Conservation (phyloP, 768 basidiomycete species). For the Hydnomerulius pinastri region DNA sequence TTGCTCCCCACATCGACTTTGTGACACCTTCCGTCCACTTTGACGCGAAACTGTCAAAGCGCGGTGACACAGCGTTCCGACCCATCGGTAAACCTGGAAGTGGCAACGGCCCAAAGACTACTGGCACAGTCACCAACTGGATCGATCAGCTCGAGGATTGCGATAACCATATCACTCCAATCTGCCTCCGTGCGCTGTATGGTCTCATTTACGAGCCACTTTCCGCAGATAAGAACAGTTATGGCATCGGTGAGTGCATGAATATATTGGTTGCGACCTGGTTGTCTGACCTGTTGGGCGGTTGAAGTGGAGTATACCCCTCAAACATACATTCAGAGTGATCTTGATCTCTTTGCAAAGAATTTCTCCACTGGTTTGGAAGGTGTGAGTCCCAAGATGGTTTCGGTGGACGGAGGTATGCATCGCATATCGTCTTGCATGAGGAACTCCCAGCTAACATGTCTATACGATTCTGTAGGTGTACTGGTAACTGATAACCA, state of each 20-base stretch:
- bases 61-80: slow-evolving; percentile 1
- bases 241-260: slow-evolving; percentile 46
- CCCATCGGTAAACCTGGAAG: slow-evolving; percentile 14
- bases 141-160: slow-evolving; percentile 29
- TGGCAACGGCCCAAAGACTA: slow-evolving; percentile 17
- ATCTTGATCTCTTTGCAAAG: slow-evolving; percentile 48
- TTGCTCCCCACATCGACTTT: slow-evolving; percentile 42
- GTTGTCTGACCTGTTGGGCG: slow-evolving; percentile 23
- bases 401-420: slow-evolving; percentile 47
- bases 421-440: neutral
- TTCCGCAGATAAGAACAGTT: slow-evolving; percentile 47
- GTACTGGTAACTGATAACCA: slow-evolving; percentile 44
- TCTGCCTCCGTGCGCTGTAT: slow-evolving; percentile 60
- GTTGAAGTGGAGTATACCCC: slow-evolving; percentile 53
- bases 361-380: slow-evolving; percentile 35
- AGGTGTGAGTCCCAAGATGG: slow-evolving; percentile 22
- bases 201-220: slow-evolving; percentile 50
- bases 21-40: slow-evolving; percentile 49
- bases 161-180: slow-evolving; percentile 50
- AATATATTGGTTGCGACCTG: neutral
- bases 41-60: slow-evolving; percentile 28
- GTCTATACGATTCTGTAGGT: slow-evolving; percentile 35
- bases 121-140: slow-evolving; percentile 22
- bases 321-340: slow-evolving; percentile 44
- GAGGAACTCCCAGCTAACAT: neutral